Evolutionary conservation across 2,329 filamentous ascomycete genomes (phyloP), one percentile per base, ranked within the genome.

Genomic region (Onygena corvina): DNA sequence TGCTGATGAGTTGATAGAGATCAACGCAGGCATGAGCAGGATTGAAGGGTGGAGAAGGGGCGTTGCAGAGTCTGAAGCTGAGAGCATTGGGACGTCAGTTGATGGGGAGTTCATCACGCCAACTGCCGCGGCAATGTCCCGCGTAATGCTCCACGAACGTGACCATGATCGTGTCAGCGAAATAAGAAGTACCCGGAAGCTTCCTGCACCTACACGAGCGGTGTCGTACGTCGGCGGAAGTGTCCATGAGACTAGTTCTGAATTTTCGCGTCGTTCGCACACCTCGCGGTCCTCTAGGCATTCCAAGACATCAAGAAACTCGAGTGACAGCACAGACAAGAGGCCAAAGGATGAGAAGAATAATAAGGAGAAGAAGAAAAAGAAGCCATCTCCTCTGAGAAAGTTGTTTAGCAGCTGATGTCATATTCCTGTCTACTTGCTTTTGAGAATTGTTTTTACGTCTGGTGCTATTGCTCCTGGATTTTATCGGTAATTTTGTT

Each of bases 31-130:
- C 40, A 64, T 79, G n/a, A 73, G 72, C 57, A 67, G 71, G 11
- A 79, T 83, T 40, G 79, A 83, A 58, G 67, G 69, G 50, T 83
- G 79, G 79, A 72, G 79, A 45, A 72, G 79, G 27, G 79, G 79
- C 16, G 80, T 83, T 36, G 75, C 77, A 3, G 78, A 81, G 49
- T 67, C 69, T 12, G 74, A 75, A 54, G 74, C 71, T 3, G 60
- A 66, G 5, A 77, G 74, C 56, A 56, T 70, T 4, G 77, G 75
- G 20, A 81, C 77, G 3, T 80, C 75, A 23, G 78, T 81, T 9
- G 79, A 82, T 47, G 79, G 78, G 50, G 79, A 82, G 58, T 80
- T 80, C 61, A 76, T 82, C 60, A 82, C 79, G 2, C 77, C 76
- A 0, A 70, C 68, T 2, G 79, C 79, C 1, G 70, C 69, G 1